Base-by-base conservation (phyloP, 2,329 filamentous ascomycete genomes). In the Pseudonectria foliicola region DNA sequence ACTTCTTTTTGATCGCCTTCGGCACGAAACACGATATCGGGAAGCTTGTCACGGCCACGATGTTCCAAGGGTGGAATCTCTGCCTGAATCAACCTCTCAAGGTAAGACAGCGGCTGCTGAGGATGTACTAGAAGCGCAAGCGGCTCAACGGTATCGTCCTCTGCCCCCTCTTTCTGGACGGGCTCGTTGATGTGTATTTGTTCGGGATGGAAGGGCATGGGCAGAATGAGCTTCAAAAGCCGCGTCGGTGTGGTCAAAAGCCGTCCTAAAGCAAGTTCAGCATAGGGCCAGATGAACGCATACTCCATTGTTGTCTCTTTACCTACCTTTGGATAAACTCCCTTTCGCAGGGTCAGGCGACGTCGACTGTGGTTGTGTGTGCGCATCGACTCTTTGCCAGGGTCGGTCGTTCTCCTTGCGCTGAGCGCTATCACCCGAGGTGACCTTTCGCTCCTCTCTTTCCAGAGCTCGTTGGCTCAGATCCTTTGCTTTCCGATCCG, bases 91-190 rank as follows among this genome's bases (percentile, higher is more conserved):
- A 95, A 67, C 7, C 86, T 77, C 57, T 94, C 86, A 27, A 95
- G 77, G 57, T 95, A 94, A 7, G 86, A 94, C 3, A 95, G 71
- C 0, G 89, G 89, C 54, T 95, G 89, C 43, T 93, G 85, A 0
- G 89, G 88, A 49, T 95, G 89, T 0, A 95, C 73, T 3, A 95
- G 75, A 0, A 95, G 72, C 1, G 88, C 88, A 10, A 95, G 68
- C 0, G 88, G 87, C 48, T 93, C 85, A n/a, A 90, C 77, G 0
- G 37, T 44, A 13, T 53, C 60, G 3, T 59, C 46, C 13, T 52
- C 50, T 13, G 52, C 34, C 13, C 57, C 56, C 1, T 47, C 46
- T 10, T 55, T 50, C 2, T 66, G 52, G 10, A 64, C 56, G 10
- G 66, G 59, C 33, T 64, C 59, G 18, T 68, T 64, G 37, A 69